Evolutionary conservation across 1,284 basidiomycete genomes (phyloP), one percentile per base, ranked within the genome.

Genomic region (Puccinia novopanici): DNA sequence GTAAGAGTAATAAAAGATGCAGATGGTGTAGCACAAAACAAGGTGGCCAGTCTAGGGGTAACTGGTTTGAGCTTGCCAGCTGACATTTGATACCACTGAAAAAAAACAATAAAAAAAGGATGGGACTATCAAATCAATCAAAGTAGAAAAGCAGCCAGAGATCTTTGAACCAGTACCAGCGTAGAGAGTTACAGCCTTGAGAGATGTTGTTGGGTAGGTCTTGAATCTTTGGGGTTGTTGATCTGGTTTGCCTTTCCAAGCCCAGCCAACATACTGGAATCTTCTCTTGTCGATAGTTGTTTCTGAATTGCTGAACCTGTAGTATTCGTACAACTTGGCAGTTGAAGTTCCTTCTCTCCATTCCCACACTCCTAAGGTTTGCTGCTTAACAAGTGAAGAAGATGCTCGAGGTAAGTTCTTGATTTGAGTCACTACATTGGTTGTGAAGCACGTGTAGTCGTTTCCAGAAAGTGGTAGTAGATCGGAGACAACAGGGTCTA

Each of bases 111-210:
- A 67, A n/a, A 67, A 67, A 67, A 42, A 45, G n/a, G 63, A 67
- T 45, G n/a, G 40, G 45, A 45, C 63, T 67, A 67, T 67, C 63
- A 67, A 42, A 4, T 37, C 40, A 67, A 45, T 57, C 55, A 67
- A 67, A 45, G 40, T 67, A 45, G n/a, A 40, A 67, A 10, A 67
- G 63, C 3, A 45, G 5, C 63, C 63, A 67, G 40, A 67, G 63
- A 67, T 27, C 63, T n/a, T 48, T 67, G 40, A 67, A 67, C 63
- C 63, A 67, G 24, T 67, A 67, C 63, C 40, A 67, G 45, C 63
- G 63, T 2, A 67, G 63, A 67, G 5, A 13, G 9, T 67, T 24
- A n/a, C 40, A 67, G 10, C 5, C 6, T 67, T 67, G 63, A 19
- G 63, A 67, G 37, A 67, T 67, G 24, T 67, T 3, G 1, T 67